Evolutionary conservation across 148 eudicot species (phyloP).

Genomic region (Camellia lanceoleosa): DNA sequence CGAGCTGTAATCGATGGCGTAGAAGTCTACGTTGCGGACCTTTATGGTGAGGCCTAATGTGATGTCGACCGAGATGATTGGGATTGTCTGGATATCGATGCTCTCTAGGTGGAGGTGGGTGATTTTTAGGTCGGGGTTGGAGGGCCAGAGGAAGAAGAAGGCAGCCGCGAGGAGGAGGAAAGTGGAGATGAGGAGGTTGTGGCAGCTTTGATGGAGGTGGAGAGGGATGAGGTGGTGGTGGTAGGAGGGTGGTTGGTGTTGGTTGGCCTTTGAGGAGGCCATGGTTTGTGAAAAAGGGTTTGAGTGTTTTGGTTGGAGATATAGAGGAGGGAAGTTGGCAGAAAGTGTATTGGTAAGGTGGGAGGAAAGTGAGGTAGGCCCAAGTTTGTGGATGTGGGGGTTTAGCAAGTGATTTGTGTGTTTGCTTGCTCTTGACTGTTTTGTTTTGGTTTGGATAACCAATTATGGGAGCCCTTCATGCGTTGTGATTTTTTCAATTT

Average conservation of each 20-base stretch:
- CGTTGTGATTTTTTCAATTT: too few relatives aligned
- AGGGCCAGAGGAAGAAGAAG: constrained; percentile 54
- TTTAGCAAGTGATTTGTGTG: neutral
- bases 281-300: constrained; percentile 4
- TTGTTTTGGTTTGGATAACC: neutral
- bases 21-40: constrained; percentile 47
- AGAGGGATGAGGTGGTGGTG: constrained; percentile 19
- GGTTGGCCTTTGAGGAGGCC: constrained; percentile 18
- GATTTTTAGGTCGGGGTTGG: constrained; percentile 47
- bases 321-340: neutral
- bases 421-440: neutral
- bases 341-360: neutral
- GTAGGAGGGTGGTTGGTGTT: constrained; percentile 16
- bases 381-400: neutral
- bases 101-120: constrained; percentile 35
- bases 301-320: neutral
- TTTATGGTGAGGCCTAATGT: constrained; percentile 42
- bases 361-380: constrained; percentile 14
- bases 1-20: constrained; percentile 36
- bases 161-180: constrained; percentile 38
- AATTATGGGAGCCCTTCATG: too few relatives aligned
- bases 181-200: constrained; percentile 15
- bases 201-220: constrained; percentile 23
- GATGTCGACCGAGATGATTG: constrained; percentile 46
- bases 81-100: constrained; percentile 39